These are phyloP conservation scores for Globisporangium solare DNA, from an alignment of 352 stramenopile species.

Conservation along the genomic window DNA sequence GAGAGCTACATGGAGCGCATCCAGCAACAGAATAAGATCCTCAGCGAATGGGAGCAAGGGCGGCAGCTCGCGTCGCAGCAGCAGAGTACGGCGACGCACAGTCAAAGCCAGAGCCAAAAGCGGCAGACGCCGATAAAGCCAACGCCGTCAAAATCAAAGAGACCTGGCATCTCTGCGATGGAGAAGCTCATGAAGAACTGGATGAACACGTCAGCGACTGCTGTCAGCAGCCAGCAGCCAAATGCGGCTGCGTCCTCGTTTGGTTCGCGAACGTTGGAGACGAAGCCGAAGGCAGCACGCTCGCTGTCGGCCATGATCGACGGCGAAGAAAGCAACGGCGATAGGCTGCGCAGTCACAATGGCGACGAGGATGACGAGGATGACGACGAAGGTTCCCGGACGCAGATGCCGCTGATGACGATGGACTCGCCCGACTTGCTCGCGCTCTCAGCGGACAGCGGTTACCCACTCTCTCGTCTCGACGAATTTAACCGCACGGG, in stretches of 20 bases:
- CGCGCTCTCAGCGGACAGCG: not conserved
- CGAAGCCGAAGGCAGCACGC: not conserved
- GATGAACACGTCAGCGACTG: conserved; percentile 5
- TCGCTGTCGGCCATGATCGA: conserved; percentile 4
- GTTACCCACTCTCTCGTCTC: not conserved
- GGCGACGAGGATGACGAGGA: conserved; percentile 6
- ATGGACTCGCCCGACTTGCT: conserved; percentile 16
- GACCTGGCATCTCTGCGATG: conserved; percentile 9
- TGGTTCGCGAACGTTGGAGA: no score
- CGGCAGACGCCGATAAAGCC: not conserved
- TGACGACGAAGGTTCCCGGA: conserved; percentile 19
- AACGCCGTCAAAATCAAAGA: not conserved
- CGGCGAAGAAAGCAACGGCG: not conserved
- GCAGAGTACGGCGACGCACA: not conserved
- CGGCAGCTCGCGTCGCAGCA: conserved; percentile 5
- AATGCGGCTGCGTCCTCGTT: no score
- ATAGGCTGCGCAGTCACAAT: conserved; percentile 1
- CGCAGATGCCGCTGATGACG: conserved; percentile 11
- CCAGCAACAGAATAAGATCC: conserved; percentile 35
- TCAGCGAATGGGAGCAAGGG: conserved; percentile 42
- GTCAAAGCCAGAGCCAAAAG: conserved; percentile 7
- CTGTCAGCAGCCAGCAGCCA: conserved; percentile 3
- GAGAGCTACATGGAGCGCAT: conserved; percentile 49
- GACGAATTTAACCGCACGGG: not conserved
- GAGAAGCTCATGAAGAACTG: conserved; percentile 14